Evolutionary conservation across 768 basidiomycete genomes (phyloP).

Genomic region (Auriscalpium orientale): DNA sequence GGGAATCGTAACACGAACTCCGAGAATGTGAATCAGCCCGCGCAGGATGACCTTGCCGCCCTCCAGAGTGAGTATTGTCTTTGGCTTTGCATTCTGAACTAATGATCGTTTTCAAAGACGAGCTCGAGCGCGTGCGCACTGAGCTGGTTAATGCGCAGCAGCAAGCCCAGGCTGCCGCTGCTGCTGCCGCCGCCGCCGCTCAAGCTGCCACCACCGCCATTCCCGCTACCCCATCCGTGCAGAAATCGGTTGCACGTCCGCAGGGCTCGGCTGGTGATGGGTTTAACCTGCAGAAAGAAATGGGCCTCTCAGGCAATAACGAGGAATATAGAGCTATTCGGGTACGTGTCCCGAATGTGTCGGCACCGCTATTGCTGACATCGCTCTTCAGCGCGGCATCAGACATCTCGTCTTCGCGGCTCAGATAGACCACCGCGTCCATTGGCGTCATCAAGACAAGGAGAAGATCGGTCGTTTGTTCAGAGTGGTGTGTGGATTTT

Average conservation of each 20-base stretch:
- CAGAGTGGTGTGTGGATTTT: neutral
- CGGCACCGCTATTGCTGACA: too few relatives aligned
- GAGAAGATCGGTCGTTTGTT: neutral
- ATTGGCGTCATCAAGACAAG: neutral
- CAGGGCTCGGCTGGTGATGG: neutral
- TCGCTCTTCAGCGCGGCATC: neutral
- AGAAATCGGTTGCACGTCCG: too few relatives aligned
- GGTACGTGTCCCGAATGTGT: too few relatives aligned
- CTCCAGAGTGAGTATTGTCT: too few relatives aligned
- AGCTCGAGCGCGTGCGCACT: neutral
- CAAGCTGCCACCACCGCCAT: neutral
- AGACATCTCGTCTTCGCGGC: neutral
- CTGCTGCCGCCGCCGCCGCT: neutral
- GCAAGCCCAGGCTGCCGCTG: neutral
- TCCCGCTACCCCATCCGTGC: neutral
- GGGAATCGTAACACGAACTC: too few relatives aligned
- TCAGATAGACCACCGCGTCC: neutral
- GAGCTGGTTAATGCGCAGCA: constrained; percentile 10
- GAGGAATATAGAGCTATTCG: too few relatives aligned
- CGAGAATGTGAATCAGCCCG: neutral
- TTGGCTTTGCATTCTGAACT: too few relatives aligned
- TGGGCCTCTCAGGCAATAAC: too few relatives aligned
- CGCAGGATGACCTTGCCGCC: too few relatives aligned
- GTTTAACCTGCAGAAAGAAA: neutral
- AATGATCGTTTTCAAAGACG: too few relatives aligned